Evolutionary conservation across 768 basidiomycete species (phyloP), one percentile per base, ranked within the genome.

Genomic region (Lactarius quietus): DNA sequence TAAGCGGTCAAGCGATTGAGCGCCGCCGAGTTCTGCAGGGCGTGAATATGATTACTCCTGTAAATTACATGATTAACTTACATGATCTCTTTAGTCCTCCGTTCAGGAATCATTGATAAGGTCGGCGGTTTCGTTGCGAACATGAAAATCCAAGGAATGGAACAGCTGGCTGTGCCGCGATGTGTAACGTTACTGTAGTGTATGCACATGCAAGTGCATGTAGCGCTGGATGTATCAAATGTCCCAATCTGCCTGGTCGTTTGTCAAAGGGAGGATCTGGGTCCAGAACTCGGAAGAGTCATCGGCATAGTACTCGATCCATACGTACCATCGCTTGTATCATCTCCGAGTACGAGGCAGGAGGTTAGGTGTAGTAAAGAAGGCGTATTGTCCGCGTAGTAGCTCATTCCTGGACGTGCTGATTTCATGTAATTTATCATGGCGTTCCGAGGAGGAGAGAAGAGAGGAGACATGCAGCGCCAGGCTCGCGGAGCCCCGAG

Each of bases 401-500:
- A n/a, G 36, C 36, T 53, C 36, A 35, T 41, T 41, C 48, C 29
- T 15, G 52, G 36, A 35, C 29, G 17, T 52, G 36, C 15, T 10
- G 8, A 52, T 3, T 41, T 41, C 48, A 26, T 18, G 48, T 26
- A 26, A 17, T 12, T 8, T 28, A n/a, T 33, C 33, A 33, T 64
- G 35, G 18, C 41, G 29, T 43, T 62, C 33, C 41, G 54, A 56
- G 54, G 56, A 29, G 23, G 53, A 54, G 53, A 54, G 20, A 18
- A 54, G 18, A 54, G 53, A 29, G 38, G n/a, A n/a, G n/a, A 23
- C 9, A 0, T 45, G 9, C n/a, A 4, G 43, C 43, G 45, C 58
- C 63, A 26, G 1, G 14, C 33, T 35, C 58, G 63, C 58, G 58
- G 63, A 55, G 41, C 35, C 39, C 63, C 53, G 52, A 23, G 23